Conservation (phyloP, 257 asterid genomes). For the Petunia axillaris region DNA sequence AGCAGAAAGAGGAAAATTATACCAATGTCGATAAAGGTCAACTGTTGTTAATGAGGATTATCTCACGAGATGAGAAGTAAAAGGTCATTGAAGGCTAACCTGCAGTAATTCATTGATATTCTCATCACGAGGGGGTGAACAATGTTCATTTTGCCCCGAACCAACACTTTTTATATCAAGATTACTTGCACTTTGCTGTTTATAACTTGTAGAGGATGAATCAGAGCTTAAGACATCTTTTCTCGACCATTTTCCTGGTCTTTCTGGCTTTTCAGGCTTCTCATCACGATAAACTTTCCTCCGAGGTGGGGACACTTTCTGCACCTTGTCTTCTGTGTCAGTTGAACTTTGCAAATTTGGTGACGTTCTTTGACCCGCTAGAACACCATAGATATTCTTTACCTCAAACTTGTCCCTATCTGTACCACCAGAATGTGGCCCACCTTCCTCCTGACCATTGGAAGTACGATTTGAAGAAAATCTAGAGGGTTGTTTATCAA, state of each 20-base stretch:
- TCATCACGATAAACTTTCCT: constrained; percentile 72
- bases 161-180: constrained; percentile 45
- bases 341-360: constrained; percentile 19
- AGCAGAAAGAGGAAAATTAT: constrained; percentile 32
- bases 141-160: constrained; percentile 39
- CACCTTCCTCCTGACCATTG: constrained; percentile 64
- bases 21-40: constrained; percentile 1
- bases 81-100: constrained; percentile 49
- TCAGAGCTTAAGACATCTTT: constrained; percentile 58
- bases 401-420: constrained; percentile 59
- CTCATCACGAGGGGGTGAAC: constrained; percentile 57
- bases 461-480: constrained; percentile 49
- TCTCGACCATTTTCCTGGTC: constrained; percentile 49
- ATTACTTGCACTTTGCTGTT: constrained; percentile 50
- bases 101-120: constrained; percentile 87
- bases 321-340: constrained; percentile 72
- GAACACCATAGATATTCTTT: constrained; percentile 46
- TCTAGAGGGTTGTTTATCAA: constrained; percentile 56
- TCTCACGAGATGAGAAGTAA: background rate
- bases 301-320: constrained; percentile 83
- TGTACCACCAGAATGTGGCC: constrained; percentile 40
- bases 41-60: background rate
- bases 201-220: constrained; percentile 49
- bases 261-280: constrained; percentile 66
- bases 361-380: constrained; percentile 39